Evolutionary conservation across 352 stramenopile species (phyloP), one percentile per base, ranked within the genome.

Genomic region (Phytopythium ostracodes): DNA sequence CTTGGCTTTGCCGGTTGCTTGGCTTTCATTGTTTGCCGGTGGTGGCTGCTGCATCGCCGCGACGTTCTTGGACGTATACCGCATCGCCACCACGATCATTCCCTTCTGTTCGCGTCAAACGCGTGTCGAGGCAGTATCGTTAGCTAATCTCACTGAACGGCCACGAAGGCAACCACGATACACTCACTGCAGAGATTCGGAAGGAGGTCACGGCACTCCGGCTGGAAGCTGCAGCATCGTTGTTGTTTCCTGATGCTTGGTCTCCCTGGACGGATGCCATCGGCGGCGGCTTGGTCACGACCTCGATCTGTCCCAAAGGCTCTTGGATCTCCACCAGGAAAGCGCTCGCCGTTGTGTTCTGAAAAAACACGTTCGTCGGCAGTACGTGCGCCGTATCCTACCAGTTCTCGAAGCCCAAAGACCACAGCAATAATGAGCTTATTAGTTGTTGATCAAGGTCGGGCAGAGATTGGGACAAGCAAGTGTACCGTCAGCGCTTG

Each of bases 11-110:
- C 14, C 47, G 0, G 49, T 15, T 35, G 15, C 49, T 60, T 55
- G 5, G 15, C 20, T 22, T 15, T 66, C 68, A 1, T 18, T 24
- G 29, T 27, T 22, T 5, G 18, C 0, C 14, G 31, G 15, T 50
- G 42, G 18, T 25, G 55, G 43, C 17, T 31, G 35, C 12, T 58
- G 14, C 29, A 29, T 33, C 24, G 11, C 36, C 50, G 38, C 3
- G 49, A 46, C 22, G 0, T 27, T 52, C 17, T 20, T 29, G 17
- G 63, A 59, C 25, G 79, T 84, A 59, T 69, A 88, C 56, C 81
- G 81, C 60, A 92, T 85, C 4, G 83, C 83, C 20, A 92, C 81
- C 25, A 81, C 83, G 29, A 84, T 90, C 80, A 92, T 92, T 38
- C 83, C 83, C 68, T 75, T 87, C 83, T 92, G 59, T 33, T 58